Evolutionary conservation across 2,329 filamentous ascomycete genomes (phyloP).

Genomic region (Capronia coronata): DNA sequence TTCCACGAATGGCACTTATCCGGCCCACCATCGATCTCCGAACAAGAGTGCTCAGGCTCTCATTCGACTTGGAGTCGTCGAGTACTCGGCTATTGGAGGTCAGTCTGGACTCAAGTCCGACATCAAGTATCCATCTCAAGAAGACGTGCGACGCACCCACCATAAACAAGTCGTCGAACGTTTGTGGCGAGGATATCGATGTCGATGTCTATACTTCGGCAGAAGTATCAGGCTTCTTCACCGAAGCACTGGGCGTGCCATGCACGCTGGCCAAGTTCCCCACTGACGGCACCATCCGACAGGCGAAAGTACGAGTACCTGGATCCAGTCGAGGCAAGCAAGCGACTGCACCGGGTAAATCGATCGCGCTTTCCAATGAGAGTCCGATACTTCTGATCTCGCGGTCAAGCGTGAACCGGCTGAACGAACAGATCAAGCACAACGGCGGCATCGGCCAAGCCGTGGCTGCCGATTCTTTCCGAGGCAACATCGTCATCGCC

Average conservation of each 20-base stretch:
- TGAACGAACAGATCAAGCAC: conserved; percentile 66
- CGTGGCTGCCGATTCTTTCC: conserved; percentile 68
- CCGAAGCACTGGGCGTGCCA: conserved; percentile 64
- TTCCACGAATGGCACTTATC: conserved; percentile 81
- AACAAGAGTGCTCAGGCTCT: conserved; percentile 58
- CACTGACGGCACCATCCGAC: conserved; percentile 37
- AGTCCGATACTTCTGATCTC: conserved; percentile 85
- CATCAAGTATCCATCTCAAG: conserved; percentile 34
- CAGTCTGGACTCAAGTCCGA: conserved; percentile 51
- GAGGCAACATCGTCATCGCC: conserved; percentile 77
- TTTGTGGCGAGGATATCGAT: conserved; percentile 74
- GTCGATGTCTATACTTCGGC: conserved; percentile 63
- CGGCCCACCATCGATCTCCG: conserved; percentile 67
- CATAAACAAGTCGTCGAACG: conserved; percentile 51
- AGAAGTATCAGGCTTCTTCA: conserved; percentile 70
- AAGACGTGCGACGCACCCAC: conserved; percentile 30
- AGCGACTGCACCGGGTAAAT: conserved; percentile 40
- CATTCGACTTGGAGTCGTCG: conserved; percentile 35
- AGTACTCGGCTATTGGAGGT: conserved; percentile 34
- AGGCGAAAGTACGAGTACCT: conserved; percentile 42
- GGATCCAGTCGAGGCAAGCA: conserved; percentile 51
- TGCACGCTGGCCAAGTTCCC: conserved; percentile 83
- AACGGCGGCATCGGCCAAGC: conserved; percentile 43
- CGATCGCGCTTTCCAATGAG: conserved; percentile 83
- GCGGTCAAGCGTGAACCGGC: conserved; percentile 65